phyloP scores from a whole-genome alignment of 2,329 filamentous ascomycete species.

The Aspergillus viridinutans region DNA sequence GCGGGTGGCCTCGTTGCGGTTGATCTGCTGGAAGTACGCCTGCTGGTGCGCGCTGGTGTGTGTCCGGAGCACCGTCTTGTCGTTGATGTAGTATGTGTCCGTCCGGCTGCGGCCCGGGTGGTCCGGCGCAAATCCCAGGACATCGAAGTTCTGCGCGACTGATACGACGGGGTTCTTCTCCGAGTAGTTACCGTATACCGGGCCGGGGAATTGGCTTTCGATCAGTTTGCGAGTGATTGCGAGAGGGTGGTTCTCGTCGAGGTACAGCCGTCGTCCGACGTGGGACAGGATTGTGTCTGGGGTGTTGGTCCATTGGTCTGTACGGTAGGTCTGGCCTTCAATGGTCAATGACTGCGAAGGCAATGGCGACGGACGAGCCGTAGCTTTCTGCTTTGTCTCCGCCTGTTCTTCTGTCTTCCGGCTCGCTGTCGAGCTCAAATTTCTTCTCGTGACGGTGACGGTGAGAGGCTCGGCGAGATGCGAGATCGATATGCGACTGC shows the following conservation, averaged over 20 bases:
- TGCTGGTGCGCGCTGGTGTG: constrained; percentile 94
- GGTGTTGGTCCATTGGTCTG: constrained; percentile 82
- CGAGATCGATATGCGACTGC: constrained; percentile 18
- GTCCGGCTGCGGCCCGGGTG: constrained; percentile 83
- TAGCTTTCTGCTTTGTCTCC: constrained; percentile 6
- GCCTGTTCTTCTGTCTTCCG: constrained; percentile 18
- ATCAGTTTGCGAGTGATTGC: constrained; percentile 88
- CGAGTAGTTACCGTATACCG: constrained; percentile 72
- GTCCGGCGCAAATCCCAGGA: constrained; percentile 82
- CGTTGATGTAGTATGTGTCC: constrained; percentile 95
- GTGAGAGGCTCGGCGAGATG: constrained; percentile 14
- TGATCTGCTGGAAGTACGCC: constrained; percentile 70
- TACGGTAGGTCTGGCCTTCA: constrained; percentile 60
- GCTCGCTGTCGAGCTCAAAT: constrained; percentile 32
- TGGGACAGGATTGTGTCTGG: constrained; percentile 70
- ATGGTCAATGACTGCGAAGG: constrained; percentile 48
- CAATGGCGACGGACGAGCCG: not conserved
- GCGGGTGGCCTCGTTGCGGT: constrained; percentile 29
- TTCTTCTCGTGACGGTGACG: constrained; percentile 16
- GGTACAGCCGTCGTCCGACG: constrained; percentile 74
- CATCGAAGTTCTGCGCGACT: constrained; percentile 88
- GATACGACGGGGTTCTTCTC: constrained; percentile 78
- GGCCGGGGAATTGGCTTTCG: constrained; percentile 75
- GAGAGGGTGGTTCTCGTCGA: constrained; percentile 86
- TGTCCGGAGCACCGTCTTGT: constrained; percentile 76